Conservation (phyloP, 148 eudicot genomes). For the Silene uniflora region DNA sequence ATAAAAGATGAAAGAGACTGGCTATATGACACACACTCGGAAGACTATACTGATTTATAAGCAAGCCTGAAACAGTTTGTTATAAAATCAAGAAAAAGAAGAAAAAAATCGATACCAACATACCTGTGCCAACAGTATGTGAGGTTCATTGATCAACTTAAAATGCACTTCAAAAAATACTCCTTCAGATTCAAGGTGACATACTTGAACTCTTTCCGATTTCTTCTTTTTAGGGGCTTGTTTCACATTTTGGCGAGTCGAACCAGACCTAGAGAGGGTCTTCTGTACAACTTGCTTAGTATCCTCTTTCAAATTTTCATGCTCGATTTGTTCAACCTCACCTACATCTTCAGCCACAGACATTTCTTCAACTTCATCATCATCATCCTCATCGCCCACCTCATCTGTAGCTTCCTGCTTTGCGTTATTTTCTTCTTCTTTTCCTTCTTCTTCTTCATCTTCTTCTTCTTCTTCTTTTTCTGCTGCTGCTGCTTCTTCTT, state of each 20-base stretch:
- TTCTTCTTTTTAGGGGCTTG: slow-evolving; percentile 19
- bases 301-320: slow-evolving; percentile 30
- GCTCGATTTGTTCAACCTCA: slow-evolving; percentile 34
- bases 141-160: slow-evolving; percentile 59
- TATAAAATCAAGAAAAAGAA: neutral
- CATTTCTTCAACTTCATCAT: slow-evolving; percentile 32
- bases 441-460: slow-evolving; percentile 26
- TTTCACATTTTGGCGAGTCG: slow-evolving; percentile 24
- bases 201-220: slow-evolving; percentile 26
- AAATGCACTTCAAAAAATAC: slow-evolving; percentile 61
- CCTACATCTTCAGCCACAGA: slow-evolving; percentile 26
- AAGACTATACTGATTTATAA: neutral
- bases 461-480: slow-evolving; percentile 45
- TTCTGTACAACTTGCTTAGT: slow-evolving; percentile 21
- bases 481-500: slow-evolving; percentile 49
- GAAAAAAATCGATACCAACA: neutral
- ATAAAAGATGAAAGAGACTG: neutral
- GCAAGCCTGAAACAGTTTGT: neutral
- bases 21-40: neutral
- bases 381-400: slow-evolving; percentile 65
- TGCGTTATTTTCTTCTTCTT: slow-evolving; percentile 49
- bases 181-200: slow-evolving; percentile 36
- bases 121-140: slow-evolving; percentile 82
- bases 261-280: slow-evolving; percentile 24
- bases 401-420: slow-evolving; percentile 66